Evolutionary conservation across 73 alveolate genomes (phyloP), one percentile per base, ranked within the genome.

Genomic region (Breviolum minutum): DNA sequence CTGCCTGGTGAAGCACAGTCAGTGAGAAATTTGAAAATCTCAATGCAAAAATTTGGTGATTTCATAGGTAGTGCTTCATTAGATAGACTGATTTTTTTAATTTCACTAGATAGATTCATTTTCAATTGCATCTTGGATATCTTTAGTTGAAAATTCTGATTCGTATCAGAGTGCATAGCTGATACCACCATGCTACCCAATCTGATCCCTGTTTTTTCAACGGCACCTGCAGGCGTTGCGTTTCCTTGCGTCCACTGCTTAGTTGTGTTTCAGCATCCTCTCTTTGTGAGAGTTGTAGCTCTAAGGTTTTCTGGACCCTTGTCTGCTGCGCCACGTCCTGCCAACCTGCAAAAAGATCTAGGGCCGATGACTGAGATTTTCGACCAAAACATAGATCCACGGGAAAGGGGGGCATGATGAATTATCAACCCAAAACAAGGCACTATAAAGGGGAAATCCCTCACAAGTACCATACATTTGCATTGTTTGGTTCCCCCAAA

Each of bases 201-300:
- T 71, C 54, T 40, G 54, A 40, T 40, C 54, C 54, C 54, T 40
- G 0, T 40, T 40, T 40, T 40, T 40, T 30, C 8, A 27, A 24
- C 32, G 63, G 27, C 63, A 30, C 92, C 92, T 83, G 92, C 92
- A 83, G 92, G 76, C 92, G 74, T 13, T 83, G 92, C 92, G 54
- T 54, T 73, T 83, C 94, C 64, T 63, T 61, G 30, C 79, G 94
- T 6, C n/a, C 79, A 8, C 63, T 63, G 81, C 81, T 27, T 29
- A 86, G 94, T 27, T 86, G 94, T 17, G 29, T 86, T 19, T 86
- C 76, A 8, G 94, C 80, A 24, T 22, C 20, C 63, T 86, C 94
- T 20, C 94, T 54, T 63, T 61, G 63, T 63, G 17, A 9, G 76
- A 29, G 94, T 79, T 86, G 94, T 79, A n/a, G 80, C 94, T 86